Base-by-base conservation (phyloP, 2,329 filamentous ascomycete species). In the Aspergillus melleus region DNA sequence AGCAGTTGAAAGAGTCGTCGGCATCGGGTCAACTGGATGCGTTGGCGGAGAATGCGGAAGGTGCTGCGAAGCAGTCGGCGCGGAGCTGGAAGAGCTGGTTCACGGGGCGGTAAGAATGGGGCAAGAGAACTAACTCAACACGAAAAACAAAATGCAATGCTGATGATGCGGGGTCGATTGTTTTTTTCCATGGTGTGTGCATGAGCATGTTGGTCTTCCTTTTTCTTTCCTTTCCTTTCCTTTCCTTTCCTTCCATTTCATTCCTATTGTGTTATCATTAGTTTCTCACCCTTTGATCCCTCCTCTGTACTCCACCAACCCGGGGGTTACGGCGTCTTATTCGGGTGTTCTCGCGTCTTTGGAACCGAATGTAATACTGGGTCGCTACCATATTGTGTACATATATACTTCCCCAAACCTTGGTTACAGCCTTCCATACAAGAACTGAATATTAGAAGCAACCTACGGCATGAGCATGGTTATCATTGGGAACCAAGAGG, bases 1-100 rank as follows among this genome's bases (percentile, higher is more conserved):
- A 67, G 53, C 69, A 67, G 53, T 58, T 63, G 59, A 5, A 58
- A 52, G 11, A 52, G 62, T 52, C 66, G 62, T 5, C 32, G 22
- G 51, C 61, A 36, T 60, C 60, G 29, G 74, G 74, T 32, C 70
- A 71, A 51, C 64, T 77, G 63, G 74, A 76, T 66, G 64, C 68
- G 14, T 63, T 76, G 55, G 74, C 72, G 2, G 68, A 71, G 57
- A 76, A 75, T 52, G 74, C 66, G n/a, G 75, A 75, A 55, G 61
- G 61, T 1, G 72, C 71, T 55, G 69, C 70, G 24, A 78, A 77
- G 66, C 66, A 73, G 54, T 71, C 68, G 52, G 66, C 72, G 49
- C 70, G 69, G 63, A 70, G 76, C 63, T 78, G 76, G 76, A 74
- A 67, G 55, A 72, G 73, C 62, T 77, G 76, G 76, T 61, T 77